A percentile compares a stretch with the other conserved stretches of the same genome.
These are phyloP conservation scores for Apophysomyces trapeziformis DNA, from an alignment of 371 early-diverging fungal species.

Conservation along the genomic window DNA sequence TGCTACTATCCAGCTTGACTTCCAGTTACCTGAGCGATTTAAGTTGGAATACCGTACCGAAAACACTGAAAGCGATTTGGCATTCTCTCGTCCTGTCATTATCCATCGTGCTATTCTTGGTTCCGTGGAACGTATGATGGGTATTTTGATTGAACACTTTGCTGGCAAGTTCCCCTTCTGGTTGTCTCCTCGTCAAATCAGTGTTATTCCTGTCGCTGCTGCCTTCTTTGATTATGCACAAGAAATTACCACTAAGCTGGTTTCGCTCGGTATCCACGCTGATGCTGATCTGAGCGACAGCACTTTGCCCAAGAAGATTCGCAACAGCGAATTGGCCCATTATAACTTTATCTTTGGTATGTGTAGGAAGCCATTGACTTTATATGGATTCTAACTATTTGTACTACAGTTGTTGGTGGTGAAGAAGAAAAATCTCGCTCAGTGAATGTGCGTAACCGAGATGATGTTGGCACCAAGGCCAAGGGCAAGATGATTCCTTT, in stretches of 20 bases:
- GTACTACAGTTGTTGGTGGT: slow-evolving; percentile 87
- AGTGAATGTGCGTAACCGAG: slow-evolving; percentile 93
- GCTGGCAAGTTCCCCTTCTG: slow-evolving; percentile 99
- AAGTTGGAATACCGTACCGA: slow-evolving; percentile 85
- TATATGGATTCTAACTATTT: slow-evolving; percentile 37
- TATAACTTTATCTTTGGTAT: slow-evolving; percentile 85
- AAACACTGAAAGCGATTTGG: slow-evolving; percentile 47
- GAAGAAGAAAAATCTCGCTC: slow-evolving; percentile 85
- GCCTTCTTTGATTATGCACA: slow-evolving; percentile 72
- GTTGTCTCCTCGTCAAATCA: slow-evolving; percentile 96
- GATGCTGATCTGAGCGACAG: slow-evolving; percentile 88
- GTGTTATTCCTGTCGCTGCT: slow-evolving; percentile 84
- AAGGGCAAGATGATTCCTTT: slow-evolving; percentile 79
- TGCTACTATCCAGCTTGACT: slow-evolving; percentile 99
- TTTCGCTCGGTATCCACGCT: slow-evolving; percentile 78
- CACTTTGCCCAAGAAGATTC: slow-evolving; percentile 97
- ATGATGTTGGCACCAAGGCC: slow-evolving; percentile 81
- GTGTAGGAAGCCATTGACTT: neutral
- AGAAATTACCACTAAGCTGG: slow-evolving; percentile 55
- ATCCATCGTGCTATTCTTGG: slow-evolving; percentile 99
- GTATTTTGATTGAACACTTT: slow-evolving; percentile 94
- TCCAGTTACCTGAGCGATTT: slow-evolving; percentile 96
- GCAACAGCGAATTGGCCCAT: slow-evolving; percentile 78
- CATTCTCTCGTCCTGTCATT: slow-evolving; percentile 92
- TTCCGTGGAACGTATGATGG: slow-evolving; percentile 98